Percentiles rank a stretch among this genome's conserved stretches.
phyloP scores from a whole-genome alignment of 805 yeast species.

The Wickerhamomyces subpelliculosus region DNA sequence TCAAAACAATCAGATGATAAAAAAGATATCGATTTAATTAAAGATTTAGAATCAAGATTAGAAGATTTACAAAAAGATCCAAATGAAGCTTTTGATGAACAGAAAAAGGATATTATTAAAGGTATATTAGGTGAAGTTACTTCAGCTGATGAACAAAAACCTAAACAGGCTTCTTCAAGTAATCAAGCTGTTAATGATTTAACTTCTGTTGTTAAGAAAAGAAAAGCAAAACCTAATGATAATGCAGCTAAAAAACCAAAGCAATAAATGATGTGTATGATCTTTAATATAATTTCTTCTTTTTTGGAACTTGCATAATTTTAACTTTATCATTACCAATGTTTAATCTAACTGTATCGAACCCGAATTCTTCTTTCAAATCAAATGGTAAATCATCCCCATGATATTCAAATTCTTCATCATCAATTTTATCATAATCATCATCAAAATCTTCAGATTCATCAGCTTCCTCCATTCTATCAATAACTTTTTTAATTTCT shows the following conservation, averaged over 20 bases:
- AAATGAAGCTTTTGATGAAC: constrained; percentile 38
- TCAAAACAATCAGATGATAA: constrained; percentile 29
- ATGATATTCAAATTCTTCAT: neutral
- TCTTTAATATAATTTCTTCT: neutral
- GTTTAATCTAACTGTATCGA: constrained; percentile 11
- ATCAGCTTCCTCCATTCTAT: neutral
- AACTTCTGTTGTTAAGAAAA: constrained; percentile 57
- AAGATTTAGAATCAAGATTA: constrained; percentile 49
- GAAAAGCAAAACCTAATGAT: constrained; percentile 22
- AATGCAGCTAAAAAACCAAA: constrained; percentile 13
- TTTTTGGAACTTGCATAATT: neutral
- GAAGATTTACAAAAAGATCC: constrained; percentile 50
- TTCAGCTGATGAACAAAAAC: constrained; percentile 18
- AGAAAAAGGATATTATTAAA: constrained; percentile 45
- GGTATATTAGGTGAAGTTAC: constrained; percentile 48
- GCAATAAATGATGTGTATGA: constrained; percentile 2
- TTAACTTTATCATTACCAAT: constrained; percentile 1
- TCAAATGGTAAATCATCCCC: constrained; percentile 8
- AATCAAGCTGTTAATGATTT: constrained; percentile 46
- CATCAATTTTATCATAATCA: constrained; percentile 2
- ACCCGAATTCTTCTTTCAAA: constrained; percentile 17
- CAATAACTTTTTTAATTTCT: constrained; percentile 2
- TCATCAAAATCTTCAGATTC: neutral
- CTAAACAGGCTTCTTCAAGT: constrained; percentile 7
- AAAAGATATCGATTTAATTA: constrained; percentile 38